Conservation (phyloP, 176 grass and related monocot genomes). For the Rhipidocladum racemiflorum region DNA sequence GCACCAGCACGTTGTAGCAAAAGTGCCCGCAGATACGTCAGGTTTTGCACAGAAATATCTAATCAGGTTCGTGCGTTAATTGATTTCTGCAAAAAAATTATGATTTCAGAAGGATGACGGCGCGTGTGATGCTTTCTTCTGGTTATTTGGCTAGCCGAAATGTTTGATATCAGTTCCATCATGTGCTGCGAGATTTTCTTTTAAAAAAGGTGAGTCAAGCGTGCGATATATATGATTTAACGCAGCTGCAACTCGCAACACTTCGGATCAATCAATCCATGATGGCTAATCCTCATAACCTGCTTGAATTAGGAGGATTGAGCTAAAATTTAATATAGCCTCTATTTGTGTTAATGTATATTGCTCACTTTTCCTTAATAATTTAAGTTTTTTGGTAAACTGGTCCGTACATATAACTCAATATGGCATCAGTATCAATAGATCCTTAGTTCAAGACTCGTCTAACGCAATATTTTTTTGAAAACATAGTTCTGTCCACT, state of each 20-base stretch:
- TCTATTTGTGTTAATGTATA: no score
- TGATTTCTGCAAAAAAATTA: background rate
- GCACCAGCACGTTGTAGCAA: constrained; percentile 1
- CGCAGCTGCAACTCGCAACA: background rate
- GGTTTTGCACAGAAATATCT: background rate
- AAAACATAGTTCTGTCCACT: no score
- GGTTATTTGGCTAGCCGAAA: background rate
- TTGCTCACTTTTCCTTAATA: no score
- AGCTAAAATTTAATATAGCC: background rate
- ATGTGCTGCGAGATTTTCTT: background rate
- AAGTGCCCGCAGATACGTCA: background rate
- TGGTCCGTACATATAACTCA: no score
- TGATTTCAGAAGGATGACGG: background rate
- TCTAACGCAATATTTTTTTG: no score
- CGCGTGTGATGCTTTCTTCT: background rate
- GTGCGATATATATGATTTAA: background rate
- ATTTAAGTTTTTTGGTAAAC: no score
- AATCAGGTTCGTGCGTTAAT: background rate
- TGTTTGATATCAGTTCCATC: background rate
- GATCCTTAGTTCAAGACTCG: no score
- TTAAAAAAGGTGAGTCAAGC: background rate
- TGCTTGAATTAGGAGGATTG: background rate
- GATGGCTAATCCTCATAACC: background rate
- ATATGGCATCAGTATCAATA: no score
- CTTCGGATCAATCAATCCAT: background rate